Conservation (phyloP, 768 basidiomycete genomes). For the Phylloporus rhodoxanthus region DNA sequence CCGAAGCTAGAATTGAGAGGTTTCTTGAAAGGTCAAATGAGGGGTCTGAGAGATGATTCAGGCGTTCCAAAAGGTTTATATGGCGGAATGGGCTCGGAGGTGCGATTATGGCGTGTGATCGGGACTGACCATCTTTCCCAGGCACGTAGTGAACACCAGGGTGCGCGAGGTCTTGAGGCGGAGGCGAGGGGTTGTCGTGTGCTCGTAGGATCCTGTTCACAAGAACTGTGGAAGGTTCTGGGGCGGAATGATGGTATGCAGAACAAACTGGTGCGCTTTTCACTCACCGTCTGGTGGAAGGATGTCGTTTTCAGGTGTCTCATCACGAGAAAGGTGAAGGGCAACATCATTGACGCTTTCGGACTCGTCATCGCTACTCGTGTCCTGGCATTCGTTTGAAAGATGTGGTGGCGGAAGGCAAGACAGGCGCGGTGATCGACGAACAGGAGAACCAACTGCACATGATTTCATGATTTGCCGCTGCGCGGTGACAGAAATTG, state of each 20-base stretch:
- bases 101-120: constrained; percentile 7
- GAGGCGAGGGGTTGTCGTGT: constrained; percentile 72
- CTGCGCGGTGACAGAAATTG: constrained; percentile 31
- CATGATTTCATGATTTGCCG: constrained; percentile 25
- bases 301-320: constrained; percentile 46
- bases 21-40: constrained; percentile 1
- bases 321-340: constrained; percentile 31
- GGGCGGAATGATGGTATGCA: constrained; percentile 4
- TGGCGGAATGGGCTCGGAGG: constrained; percentile 31
- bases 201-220: constrained; percentile 64
- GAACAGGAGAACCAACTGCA: constrained; percentile 31
- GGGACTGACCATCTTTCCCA: constrained; percentile 16
- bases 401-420: constrained; percentile 29
- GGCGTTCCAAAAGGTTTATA: constrained; percentile 27
- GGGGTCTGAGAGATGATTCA: constrained; percentile 16
- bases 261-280: constrained; percentile 1
- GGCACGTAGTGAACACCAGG: constrained; percentile 13
- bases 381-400: constrained; percentile 13
- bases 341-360: constrained; percentile 22
- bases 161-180: constrained; percentile 32
- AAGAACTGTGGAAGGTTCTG: constrained; percentile 64
- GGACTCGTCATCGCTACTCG: constrained; percentile 30
- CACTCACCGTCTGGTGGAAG: constrained; percentile 42
- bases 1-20: neutral
- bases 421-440: constrained; percentile 50